Base-by-base conservation (phyloP, 78 protist genomes). In the Corallochytrium limacisporum region DNA sequence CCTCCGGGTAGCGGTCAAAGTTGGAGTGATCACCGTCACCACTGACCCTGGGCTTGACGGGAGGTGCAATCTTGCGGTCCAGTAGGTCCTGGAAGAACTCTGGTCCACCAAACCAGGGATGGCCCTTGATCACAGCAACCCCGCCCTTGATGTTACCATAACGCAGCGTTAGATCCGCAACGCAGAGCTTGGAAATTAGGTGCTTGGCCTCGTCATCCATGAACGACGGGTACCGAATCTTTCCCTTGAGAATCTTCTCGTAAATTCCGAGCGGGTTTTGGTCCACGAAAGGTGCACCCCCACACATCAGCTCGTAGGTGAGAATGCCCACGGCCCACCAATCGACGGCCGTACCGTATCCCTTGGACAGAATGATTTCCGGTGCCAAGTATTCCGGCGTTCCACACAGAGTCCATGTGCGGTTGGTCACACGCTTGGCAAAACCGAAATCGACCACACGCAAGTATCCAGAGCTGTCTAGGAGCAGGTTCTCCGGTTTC, bases 401-500 rank as follows among this genome's bases (percentile, higher is more conserved):
- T 15, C 78, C 78, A 8, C 76, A 70, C 62, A 65, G 31, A 22
- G 77, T 72, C 69, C 68, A 60, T 0, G 77, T 72, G 37, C 37
- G 12, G 44, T 60, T 68, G 0, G 36, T 38, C 70, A 54, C 80
- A 56, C 32, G 68, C 61, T 96, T 96, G 26, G 97, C 88, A 20
- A 96, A 79, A 0, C 99, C 99, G 68, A 96, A 94, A 73, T 96
- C 99, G 0, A 97, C 91, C 33, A 96, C 48, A 26, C 63, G 62
- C 33, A 92, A 77, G 68, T 95, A 90, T 9, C 99, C 97, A 0
- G 74, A 82, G 16, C 36, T 33, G 61, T 85, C 94, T 35, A 94
- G 65, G 12, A 94, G 86, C 44, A 95, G 62, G 63, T 93, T 95
- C 74, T 95, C 98, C 1, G 75, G 75, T 37, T 69, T 69, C 37